phyloP scores from a whole-genome alignment of 2,329 filamentous ascomycete species.

The Ophiocordyceps australis region DNA sequence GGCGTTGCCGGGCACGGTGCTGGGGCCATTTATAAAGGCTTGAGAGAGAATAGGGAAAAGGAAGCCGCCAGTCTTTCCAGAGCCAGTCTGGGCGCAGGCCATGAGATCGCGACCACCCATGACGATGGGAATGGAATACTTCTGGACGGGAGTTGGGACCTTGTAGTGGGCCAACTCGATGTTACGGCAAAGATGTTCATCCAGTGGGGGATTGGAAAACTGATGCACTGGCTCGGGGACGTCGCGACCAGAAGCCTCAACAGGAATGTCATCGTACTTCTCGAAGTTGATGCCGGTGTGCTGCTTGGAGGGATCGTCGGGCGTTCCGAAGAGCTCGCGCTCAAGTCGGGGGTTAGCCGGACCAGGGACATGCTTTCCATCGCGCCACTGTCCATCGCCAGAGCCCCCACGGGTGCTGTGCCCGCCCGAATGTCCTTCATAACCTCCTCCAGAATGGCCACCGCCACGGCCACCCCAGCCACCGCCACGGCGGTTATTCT shows the following conservation, averaged over 20 bases:
- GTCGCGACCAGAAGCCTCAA: conserved; percentile 86
- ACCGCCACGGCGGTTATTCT: conserved; percentile 14
- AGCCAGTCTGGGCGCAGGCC: conserved; percentile 99
- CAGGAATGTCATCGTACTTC: conserved; percentile 99
- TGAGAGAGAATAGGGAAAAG: conserved; percentile 98
- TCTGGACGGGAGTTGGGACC: conserved; percentile 91
- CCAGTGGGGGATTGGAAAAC: conserved; percentile 89
- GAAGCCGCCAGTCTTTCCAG: conserved; percentile 99
- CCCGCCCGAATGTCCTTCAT: conserved; percentile 21
- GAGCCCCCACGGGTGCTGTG: conserved; percentile 57
- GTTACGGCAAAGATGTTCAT: conserved; percentile 84
- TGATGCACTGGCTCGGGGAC: conserved; percentile 80
- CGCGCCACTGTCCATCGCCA: conserved; percentile 90
- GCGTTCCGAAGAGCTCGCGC: conserved; percentile 83
- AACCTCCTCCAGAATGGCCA: conserved; percentile 16
- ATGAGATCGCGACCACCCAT: conserved; percentile 96
- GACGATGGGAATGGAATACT: conserved; percentile 98
- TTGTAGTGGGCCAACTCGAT: conserved; percentile 91
- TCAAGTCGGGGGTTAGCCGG: conserved; percentile 77
- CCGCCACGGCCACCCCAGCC: conserved; percentile 17
- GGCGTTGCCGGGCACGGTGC: conserved; percentile 41
- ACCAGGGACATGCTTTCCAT: conserved; percentile 89
- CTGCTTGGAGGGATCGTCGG: conserved; percentile 87
- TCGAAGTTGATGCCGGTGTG: conserved; percentile 99
- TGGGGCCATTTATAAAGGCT: conserved; percentile 80